These are phyloP conservation scores for Boeremia lycopersici DNA, from an alignment of 2,329 filamentous ascomycete species.

Conservation along the genomic window DNA sequence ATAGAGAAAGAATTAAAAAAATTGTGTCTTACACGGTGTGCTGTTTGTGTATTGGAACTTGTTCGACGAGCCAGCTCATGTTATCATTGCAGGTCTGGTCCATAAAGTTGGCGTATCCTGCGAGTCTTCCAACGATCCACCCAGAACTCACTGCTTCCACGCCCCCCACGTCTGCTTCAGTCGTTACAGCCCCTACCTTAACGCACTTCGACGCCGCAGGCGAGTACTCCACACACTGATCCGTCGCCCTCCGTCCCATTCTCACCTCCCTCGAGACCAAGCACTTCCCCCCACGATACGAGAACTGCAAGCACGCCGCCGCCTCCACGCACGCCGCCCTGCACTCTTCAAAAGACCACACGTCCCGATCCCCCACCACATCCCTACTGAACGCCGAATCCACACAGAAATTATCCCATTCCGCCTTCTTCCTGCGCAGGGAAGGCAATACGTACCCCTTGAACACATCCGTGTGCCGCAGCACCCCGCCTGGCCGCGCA, in stretches of 20 bases:
- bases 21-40: too few species aligned
- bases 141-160: neutral
- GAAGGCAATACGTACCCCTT: slow-evolving; percentile 7
- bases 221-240: slow-evolving; percentile 9
- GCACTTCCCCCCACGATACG: neutral
- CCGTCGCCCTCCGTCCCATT: neutral
- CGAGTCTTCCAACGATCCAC: neutral
- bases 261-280: slow-evolving; percentile 4
- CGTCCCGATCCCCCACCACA: too few species aligned
- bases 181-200: neutral
- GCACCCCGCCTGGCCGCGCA: neutral
- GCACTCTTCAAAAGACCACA: too few species aligned
- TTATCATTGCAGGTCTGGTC: neutral
- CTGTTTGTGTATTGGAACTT: too few species aligned
- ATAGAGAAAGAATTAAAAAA: neutral
- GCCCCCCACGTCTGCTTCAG: neutral
- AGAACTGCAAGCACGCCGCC: slow-evolving; percentile 14
- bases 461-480: slow-evolving; percentile 16
- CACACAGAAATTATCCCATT: slow-evolving; percentile 4
- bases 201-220: slow-evolving; percentile 4
- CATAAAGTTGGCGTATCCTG: neutral
- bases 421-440: neutral
- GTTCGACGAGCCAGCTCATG: neutral
- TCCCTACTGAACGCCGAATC: slow-evolving; percentile 2
- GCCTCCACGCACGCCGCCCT: too few species aligned